These are phyloP conservation scores for Myochromella boudieri DNA, from an alignment of 768 basidiomycete species.

Conservation along the genomic window DNA sequence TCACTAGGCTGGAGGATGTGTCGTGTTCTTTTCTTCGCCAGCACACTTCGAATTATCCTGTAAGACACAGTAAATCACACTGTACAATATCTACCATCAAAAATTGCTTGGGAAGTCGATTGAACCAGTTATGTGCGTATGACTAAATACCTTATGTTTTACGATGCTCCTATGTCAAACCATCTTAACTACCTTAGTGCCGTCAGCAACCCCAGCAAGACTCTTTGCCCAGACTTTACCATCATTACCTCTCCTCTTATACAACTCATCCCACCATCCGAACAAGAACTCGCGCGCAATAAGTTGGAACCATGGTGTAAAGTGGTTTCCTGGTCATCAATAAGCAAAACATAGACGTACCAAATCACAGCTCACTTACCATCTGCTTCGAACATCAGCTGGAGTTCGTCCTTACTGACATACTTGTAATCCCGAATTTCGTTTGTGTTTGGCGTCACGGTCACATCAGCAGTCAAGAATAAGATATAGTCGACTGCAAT, in stretches of 20 bases:
- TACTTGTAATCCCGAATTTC: constrained; percentile 92
- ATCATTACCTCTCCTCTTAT: constrained; percentile 52
- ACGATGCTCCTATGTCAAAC: constrained; percentile 17
- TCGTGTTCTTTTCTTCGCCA: not conserved
- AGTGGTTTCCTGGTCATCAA: constrained; percentile 62
- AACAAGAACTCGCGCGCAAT: constrained; percentile 97
- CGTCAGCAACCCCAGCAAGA: constrained; percentile 65
- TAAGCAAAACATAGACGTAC: not conserved
- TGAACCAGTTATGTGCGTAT: not conserved
- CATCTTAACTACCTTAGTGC: constrained; percentile 65
- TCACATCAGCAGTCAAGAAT: constrained; percentile 89
- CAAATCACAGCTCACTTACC: constrained; percentile 45
- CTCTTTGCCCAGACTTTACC: constrained; percentile 67
- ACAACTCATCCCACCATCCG: constrained; percentile 96
- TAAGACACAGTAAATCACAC: too few species aligned
- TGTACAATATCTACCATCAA: not conserved
- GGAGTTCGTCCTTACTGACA: constrained; percentile 87
- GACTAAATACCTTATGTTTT: constrained; percentile 1
- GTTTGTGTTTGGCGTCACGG: constrained; percentile 77
- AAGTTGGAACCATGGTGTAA: constrained; percentile 99
- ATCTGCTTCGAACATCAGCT: constrained; percentile 83
- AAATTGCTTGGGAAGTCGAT: not conserved
- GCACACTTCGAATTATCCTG: too few species aligned
- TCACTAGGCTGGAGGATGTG: too few species aligned
- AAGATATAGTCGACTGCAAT: constrained; percentile 92